These are phyloP conservation scores for Breynia disticha DNA, from an alignment of 441 rosid species.

Conservation along the genomic window DNA sequence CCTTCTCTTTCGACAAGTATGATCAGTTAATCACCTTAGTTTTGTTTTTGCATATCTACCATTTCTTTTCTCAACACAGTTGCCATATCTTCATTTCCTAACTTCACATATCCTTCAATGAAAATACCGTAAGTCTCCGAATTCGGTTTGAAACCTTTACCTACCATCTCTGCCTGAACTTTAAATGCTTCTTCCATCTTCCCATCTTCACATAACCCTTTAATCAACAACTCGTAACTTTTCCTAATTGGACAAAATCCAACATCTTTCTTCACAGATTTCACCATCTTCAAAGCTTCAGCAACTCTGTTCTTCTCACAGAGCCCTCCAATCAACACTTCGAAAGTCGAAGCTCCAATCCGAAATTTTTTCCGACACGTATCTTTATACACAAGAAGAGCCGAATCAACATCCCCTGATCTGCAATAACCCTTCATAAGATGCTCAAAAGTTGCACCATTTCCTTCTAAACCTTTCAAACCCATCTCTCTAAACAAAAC, in stretches of 20 bases:
- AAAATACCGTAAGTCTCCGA: slow-evolving; percentile 44
- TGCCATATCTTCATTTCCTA: slow-evolving; percentile 49
- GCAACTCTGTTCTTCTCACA: slow-evolving; percentile 32
- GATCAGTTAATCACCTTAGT: slow-evolving; percentile 12
- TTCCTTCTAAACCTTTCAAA: slow-evolving; percentile 32
- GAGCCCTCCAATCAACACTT: slow-evolving; percentile 35
- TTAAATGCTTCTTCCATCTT: slow-evolving; percentile 59
- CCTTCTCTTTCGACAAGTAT: no score
- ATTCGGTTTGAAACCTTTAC: slow-evolving; percentile 56
- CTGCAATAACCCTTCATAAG: slow-evolving; percentile 53
- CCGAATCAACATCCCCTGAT: slow-evolving; percentile 40
- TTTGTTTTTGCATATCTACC: slow-evolving; percentile 26
- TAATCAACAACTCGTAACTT: slow-evolving; percentile 45
- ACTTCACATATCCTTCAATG: slow-evolving; percentile 40
- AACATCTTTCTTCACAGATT: slow-evolving; percentile 24
- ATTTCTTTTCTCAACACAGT: slow-evolving; percentile 44
- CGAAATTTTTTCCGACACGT: slow-evolving; percentile 41
- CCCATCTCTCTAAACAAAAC: slow-evolving; percentile 46
- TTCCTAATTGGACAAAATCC: slow-evolving; percentile 32
- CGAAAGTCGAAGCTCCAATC: slow-evolving; percentile 33
- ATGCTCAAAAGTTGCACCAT: slow-evolving; percentile 40
- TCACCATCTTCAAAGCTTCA: slow-evolving; percentile 44
- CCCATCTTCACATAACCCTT: slow-evolving; percentile 45
- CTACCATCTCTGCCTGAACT: slow-evolving; percentile 79
- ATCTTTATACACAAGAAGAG: slow-evolving; percentile 44